Conservation (phyloP, 805 yeast species). For the Barnettozyma sucrosica region DNA sequence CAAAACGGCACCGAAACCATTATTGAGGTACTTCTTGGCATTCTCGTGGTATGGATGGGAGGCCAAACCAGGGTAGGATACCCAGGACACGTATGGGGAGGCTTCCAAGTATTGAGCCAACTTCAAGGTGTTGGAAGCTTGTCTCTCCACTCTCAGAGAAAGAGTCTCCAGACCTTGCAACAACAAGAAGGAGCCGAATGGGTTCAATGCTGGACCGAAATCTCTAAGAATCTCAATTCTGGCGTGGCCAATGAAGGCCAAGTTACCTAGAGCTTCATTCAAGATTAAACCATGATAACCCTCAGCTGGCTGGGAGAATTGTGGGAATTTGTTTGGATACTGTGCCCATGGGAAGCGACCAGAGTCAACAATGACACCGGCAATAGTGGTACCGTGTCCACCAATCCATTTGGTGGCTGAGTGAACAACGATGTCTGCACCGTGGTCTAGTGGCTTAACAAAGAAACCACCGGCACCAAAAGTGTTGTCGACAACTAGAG, state of each 20-base stretch:
- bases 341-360: constrained; percentile 91
- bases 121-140: constrained; percentile 72
- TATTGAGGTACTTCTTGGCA: constrained; percentile 74
- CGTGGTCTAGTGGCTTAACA: constrained; percentile 77
- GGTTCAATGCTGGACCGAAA: constrained; percentile 83
- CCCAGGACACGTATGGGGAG: constrained; percentile 77
- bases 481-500: constrained; percentile 92
- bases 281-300: constrained; percentile 88
- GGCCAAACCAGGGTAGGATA: constrained; percentile 85
- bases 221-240: constrained; percentile 87
- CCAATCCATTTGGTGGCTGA: constrained; percentile 98
- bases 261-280: constrained; percentile 74
- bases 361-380: constrained; percentile 83
- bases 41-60: constrained; percentile 71
- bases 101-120: constrained; percentile 73
- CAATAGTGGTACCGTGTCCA: constrained; percentile 94
- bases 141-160: constrained; percentile 91
- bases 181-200: constrained; percentile 81
- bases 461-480: constrained; percentile 95
- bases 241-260: constrained; percentile 73
- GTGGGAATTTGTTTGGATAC: constrained; percentile 85
- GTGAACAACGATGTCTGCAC: constrained; percentile 88
- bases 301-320: constrained; percentile 83
- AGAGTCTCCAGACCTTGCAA: constrained; percentile 93
- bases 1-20: constrained; percentile 83